These are phyloP conservation scores for Sarcomyxa edulis DNA, from an alignment of 768 basidiomycete genomes.

Conservation along the genomic window DNA sequence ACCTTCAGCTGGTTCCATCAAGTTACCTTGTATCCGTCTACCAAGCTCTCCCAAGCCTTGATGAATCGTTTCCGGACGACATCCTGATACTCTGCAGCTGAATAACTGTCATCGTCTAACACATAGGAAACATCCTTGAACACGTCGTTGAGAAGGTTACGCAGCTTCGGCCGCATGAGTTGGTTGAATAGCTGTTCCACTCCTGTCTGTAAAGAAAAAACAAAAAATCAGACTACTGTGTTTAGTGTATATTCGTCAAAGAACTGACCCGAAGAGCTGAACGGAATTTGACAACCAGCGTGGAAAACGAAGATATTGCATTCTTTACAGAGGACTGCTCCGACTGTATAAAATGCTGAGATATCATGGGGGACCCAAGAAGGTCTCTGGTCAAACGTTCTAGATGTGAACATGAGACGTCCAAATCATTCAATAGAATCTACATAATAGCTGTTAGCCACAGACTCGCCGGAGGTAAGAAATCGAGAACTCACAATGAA, in stretches of 20 bases:
- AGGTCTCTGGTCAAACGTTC: slow-evolving; percentile 76
- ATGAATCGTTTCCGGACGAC: slow-evolving; percentile 85
- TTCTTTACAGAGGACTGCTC: slow-evolving; percentile 49
- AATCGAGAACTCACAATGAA: slow-evolving; percentile 66
- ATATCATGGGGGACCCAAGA: slow-evolving; percentile 42
- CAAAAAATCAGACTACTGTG: slow-evolving; percentile 5
- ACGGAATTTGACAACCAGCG: slow-evolving; percentile 60
- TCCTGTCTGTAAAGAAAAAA: slow-evolving; percentile 49
- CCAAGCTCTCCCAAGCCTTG: slow-evolving; percentile 79
- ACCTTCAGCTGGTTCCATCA: too few species aligned
- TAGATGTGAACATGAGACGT: slow-evolving; percentile 84
- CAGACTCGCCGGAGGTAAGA: not conserved
- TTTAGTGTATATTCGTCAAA: not conserved
- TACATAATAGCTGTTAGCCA: slow-evolving; percentile 25
- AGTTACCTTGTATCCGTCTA: slow-evolving; percentile 83
- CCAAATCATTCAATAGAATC: slow-evolving; percentile 93
- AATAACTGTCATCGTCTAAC: slow-evolving; percentile 85
- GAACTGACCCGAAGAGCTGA: slow-evolving; percentile 63
- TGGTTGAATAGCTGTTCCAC: slow-evolving; percentile 96
- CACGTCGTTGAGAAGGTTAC: slow-evolving; percentile 78
- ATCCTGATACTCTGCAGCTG: slow-evolving; percentile 81
- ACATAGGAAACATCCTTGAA: slow-evolving; percentile 89
- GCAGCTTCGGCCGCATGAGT: slow-evolving; percentile 79
- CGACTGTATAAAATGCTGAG: slow-evolving; percentile 60
- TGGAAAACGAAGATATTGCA: slow-evolving; percentile 44